phyloP scores from a whole-genome alignment of 495 filamentous ascomycete genomes.

The Physcia stellaris region DNA sequence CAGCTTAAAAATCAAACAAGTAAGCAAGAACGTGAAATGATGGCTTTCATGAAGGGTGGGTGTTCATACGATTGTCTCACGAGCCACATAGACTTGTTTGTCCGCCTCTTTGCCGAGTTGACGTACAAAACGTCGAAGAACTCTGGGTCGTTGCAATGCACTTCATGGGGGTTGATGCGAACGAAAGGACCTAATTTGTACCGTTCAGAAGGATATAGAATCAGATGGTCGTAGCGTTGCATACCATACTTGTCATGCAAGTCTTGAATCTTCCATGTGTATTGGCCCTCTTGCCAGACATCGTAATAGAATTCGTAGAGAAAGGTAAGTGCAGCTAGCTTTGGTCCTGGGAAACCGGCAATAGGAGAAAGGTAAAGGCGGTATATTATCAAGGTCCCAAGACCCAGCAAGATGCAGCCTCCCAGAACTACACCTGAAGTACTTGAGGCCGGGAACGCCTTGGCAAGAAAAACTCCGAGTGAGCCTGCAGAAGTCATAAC shows the following conservation, averaged over 20 bases:
- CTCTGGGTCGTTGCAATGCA: slow-evolving; percentile 12
- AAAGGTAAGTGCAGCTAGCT: slow-evolving; percentile 18
- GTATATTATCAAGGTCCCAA: too few relatives aligned
- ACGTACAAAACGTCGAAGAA: slow-evolving; percentile 23
- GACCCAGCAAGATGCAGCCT: too few relatives aligned
- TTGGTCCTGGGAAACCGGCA: slow-evolving; percentile 20
- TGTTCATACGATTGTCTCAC: slow-evolving; percentile 10
- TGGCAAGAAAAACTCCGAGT: too few relatives aligned
- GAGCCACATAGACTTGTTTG: slow-evolving; percentile 25
- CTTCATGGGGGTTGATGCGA: slow-evolving; percentile 11
- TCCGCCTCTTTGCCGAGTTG: slow-evolving; percentile 13
- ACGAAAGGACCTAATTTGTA: slow-evolving; percentile 8
- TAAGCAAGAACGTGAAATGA: too few relatives aligned
- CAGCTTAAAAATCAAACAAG: slow-evolving; percentile 11
- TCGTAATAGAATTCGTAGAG: slow-evolving; percentile 25
- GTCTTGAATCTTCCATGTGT: slow-evolving; percentile 13
- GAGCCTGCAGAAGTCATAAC: too few relatives aligned
- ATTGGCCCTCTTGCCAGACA: slow-evolving; percentile 10
- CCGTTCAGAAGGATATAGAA: not conserved
- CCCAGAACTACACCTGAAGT: too few relatives aligned
- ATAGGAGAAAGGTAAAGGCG: slow-evolving; percentile 20
- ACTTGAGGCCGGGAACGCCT: too few relatives aligned
- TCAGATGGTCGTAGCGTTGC: not conserved
- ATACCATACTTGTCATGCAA: slow-evolving; percentile 12
- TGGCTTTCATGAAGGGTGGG: too few relatives aligned